Evolutionary conservation across 108 stramenopile genomes (phyloP).

Genomic region (Cyclotella choctawhatcheeana): DNA sequence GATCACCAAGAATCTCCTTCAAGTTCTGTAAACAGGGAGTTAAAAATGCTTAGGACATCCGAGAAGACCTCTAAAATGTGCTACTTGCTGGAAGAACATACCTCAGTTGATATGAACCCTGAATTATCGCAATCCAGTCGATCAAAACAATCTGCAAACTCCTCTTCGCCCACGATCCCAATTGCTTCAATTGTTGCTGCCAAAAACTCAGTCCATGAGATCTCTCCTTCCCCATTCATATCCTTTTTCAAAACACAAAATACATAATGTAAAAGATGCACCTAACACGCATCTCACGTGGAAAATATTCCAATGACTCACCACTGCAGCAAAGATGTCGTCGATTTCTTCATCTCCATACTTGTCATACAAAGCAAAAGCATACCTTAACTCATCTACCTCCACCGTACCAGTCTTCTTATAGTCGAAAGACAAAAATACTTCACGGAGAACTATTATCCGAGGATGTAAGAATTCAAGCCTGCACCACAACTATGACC

Average conservation of each 20-base stretch:
- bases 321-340: slow-evolving; percentile 67
- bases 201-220: slow-evolving; percentile 88
- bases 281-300: not conserved
- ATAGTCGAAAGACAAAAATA: slow-evolving; percentile 62
- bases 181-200: slow-evolving; percentile 86
- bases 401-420: slow-evolving; percentile 52
- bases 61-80: not conserved
- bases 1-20: slow-evolving; percentile 55
- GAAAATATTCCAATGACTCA: slow-evolving; percentile 1
- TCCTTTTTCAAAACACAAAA: slow-evolving; percentile 56
- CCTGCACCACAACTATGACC: not conserved
- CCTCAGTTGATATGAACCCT: slow-evolving; percentile 65
- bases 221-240: slow-evolving; percentile 73
- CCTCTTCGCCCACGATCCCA: slow-evolving; percentile 62
- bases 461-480: slow-evolving; percentile 16
- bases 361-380: slow-evolving; percentile 49
- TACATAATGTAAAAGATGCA: slow-evolving; percentile 26
- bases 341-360: slow-evolving; percentile 71
- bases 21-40: slow-evolving; percentile 39
- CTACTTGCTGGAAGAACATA: not conserved
- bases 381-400: slow-evolving; percentile 66
- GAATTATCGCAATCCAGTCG: slow-evolving; percentile 80
- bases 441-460: slow-evolving; percentile 49
- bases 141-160: slow-evolving; percentile 80
- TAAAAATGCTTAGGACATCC: not conserved